Evolutionary conservation across 1,139 yeast species (phyloP), one percentile per base, ranked within the genome.

Genomic region (Candida pseudoviswanathii): DNA sequence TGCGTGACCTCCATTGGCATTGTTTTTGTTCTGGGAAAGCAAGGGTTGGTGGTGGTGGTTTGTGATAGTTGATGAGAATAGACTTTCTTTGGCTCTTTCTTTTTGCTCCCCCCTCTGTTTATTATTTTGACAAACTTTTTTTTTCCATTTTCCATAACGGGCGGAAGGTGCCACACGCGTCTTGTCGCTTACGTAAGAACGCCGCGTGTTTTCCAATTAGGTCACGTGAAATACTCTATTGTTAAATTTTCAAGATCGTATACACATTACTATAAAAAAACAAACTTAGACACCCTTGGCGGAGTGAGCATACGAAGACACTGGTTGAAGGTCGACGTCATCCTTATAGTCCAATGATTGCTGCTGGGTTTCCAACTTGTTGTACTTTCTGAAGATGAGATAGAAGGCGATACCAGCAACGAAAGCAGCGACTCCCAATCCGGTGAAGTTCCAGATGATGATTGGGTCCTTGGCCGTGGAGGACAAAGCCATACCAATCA

Each of bases 401-500:
- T 86, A 85, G 81, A 86, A 86, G 34, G 74, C 51, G 51, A 71
- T 54, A 41, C 90, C 91, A 32, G 85, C 81, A 54, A 82, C 60
- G 61, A 81, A 70, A 58, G 86, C 76, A 25, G 86, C 73, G 45
- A 76, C 68, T n/a, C 84, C 85, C 56, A 86, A 71, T 50, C 86
- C 87, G 43, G 81, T 71, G 68, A 81, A 86, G 60, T 79, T 73
- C 88, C 89, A 84, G 42, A 81, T 79, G 57, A 82, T 77, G 68
- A 84, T 81, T 43, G 91, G 91, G 65, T 85, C 81, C 51, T 68
- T 76, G 16, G 88, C 75, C 21, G 83, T 80, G 21, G 89, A 78
- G 25, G 88, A 80, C 52, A 86, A 70, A 5, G 89, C 89, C 65
- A 84, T 83, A 61, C 90, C 90, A 41, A 86, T 62, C 27, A 89